Conservation (phyloP, 306 rosid genomes). For the Astragalus glycyphyllos region DNA sequence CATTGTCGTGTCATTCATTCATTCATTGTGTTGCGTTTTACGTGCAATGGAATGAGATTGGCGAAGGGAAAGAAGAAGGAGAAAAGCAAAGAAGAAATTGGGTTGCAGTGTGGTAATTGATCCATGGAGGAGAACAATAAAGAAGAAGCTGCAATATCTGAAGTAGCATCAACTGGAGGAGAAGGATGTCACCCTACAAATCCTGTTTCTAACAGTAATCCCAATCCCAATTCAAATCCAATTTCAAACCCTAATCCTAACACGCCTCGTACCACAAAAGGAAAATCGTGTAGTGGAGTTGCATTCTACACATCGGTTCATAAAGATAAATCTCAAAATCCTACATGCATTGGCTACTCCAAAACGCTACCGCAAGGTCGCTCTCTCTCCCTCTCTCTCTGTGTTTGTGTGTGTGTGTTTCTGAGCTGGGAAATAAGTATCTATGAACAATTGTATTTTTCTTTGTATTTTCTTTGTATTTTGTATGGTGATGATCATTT, state of each 20-base stretch:
- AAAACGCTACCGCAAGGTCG: conserved; percentile 67
- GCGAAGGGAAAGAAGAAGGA: too few relatives aligned
- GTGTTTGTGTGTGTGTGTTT: too few relatives aligned
- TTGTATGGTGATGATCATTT: not conserved
- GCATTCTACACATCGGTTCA: conserved; percentile 71
- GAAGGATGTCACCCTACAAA: not conserved
- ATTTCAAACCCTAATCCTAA: conserved; percentile 40
- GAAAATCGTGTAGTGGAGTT: conserved; percentile 81
- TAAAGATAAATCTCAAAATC: conserved; percentile 69
- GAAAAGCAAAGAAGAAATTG: too few relatives aligned
- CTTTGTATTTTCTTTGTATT: too few relatives aligned
- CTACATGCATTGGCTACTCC: conserved; percentile 75
- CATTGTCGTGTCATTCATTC: too few relatives aligned
- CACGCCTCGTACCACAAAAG: conserved; percentile 39
- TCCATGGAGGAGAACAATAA: too few relatives aligned
- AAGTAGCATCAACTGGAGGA: not conserved
- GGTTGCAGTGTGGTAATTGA: too few relatives aligned
- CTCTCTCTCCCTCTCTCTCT: not conserved
- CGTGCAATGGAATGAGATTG: too few relatives aligned
- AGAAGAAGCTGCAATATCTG: too few relatives aligned
- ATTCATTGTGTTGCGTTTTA: too few relatives aligned
- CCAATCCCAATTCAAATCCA: too few relatives aligned
- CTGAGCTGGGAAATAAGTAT: conserved; percentile 1
- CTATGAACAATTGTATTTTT: not conserved
- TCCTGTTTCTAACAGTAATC: not conserved